Evolutionary conservation across 352 stramenopile genomes (phyloP).

Genomic region (Phytophthora lateralis): DNA sequence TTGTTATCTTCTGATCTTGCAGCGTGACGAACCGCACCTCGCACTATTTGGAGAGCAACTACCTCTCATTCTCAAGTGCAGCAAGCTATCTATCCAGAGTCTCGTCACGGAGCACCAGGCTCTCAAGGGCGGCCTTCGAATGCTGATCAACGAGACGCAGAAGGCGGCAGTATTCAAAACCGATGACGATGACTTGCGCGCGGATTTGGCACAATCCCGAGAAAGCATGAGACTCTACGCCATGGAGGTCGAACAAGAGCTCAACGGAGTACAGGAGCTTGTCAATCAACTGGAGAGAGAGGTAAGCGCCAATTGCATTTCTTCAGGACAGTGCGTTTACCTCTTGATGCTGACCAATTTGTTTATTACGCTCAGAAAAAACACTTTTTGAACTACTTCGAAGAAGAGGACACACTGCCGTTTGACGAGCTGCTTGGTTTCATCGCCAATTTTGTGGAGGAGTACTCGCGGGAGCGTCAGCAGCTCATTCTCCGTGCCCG

Average conservation of each 20-base stretch:
- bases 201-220: conserved; percentile 28
- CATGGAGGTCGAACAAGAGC: conserved; percentile 62
- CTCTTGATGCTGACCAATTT: conserved; percentile 1
- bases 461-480: conserved; percentile 62
- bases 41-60: conserved; percentile 68
- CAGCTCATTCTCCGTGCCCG: conserved; percentile 42
- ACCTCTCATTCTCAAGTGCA: conserved; percentile 64
- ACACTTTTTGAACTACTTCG: conserved; percentile 76
- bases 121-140: conserved; percentile 60
- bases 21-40: conserved; percentile 71
- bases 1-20: conserved; percentile 6
- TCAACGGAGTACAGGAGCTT: conserved; percentile 49
- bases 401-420: conserved; percentile 68
- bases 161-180: conserved; percentile 33
- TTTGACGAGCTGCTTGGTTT: conserved; percentile 69
- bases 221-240: conserved; percentile 60
- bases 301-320: conserved; percentile 30
- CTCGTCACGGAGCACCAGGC: conserved; percentile 61
- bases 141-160: conserved; percentile 64
- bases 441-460: conserved; percentile 65
- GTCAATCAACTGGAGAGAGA: conserved; percentile 55
- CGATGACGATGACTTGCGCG: conserved; percentile 33
- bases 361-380: conserved; percentile 42
- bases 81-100: conserved; percentile 64
- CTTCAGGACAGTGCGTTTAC: neutral